These are phyloP conservation scores for Lophium mytilinum DNA, from an alignment of 495 filamentous ascomycete species.

Conservation along the genomic window DNA sequence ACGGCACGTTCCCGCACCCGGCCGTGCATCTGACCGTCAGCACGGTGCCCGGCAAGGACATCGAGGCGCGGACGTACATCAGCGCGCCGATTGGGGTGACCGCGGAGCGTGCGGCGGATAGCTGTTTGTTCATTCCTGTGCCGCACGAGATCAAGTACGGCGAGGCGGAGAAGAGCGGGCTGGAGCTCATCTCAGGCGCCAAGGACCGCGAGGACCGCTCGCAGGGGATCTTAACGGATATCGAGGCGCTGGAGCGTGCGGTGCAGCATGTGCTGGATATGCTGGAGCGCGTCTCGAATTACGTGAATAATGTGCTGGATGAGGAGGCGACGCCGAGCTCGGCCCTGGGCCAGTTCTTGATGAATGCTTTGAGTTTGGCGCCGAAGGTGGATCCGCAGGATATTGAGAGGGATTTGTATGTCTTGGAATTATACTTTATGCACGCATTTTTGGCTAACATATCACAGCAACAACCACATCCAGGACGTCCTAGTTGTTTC, in stretches of 20 bases:
- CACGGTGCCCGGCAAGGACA: constrained; percentile 73
- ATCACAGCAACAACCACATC: constrained; percentile 86
- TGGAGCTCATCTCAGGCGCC: constrained; percentile 76
- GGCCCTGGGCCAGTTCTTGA: constrained; percentile 86
- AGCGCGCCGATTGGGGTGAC: constrained; percentile 91
- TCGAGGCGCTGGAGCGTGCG: constrained; percentile 75
- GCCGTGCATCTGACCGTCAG: constrained; percentile 92
- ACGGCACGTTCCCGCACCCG: constrained; percentile 92
- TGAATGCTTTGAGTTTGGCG: constrained; percentile 82
- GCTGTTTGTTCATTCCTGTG: constrained; percentile 91
- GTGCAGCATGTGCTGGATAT: constrained; percentile 78
- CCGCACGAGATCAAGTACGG: constrained; percentile 86
- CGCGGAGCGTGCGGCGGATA: constrained; percentile 86
- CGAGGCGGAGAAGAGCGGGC: constrained; percentile 83
- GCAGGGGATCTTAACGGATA: constrained; percentile 67
- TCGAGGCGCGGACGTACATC: constrained; percentile 86
- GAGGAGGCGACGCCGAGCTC: constrained; percentile 62
- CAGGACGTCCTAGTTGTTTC: constrained; percentile 96
- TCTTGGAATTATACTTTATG: too few relatives aligned
- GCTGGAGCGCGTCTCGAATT: constrained; percentile 81
- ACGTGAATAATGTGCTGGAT: constrained; percentile 75
- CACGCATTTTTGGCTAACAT: too few relatives aligned
- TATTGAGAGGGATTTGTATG: constrained; percentile 88
- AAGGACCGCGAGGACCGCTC: constrained; percentile 69
- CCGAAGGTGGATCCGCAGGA: constrained; percentile 85